These are phyloP conservation scores for Cucumis sativus DNA, from an alignment of 306 rosid species.

Conservation along the genomic window Cucumber_9930_V3 NC_026657.2:19772001-19772500, in stretches of 20 bases:
- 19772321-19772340: neutral
- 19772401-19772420: neutral
- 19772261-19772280: neutral
- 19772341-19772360: neutral
- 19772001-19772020: slow-evolving; percentile 84
- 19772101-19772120: slow-evolving; percentile 1
- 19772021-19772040: slow-evolving; percentile 94
- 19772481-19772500: neutral
- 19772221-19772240: neutral
- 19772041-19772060: slow-evolving; percentile 81
- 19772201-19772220: neutral
- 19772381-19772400: neutral
- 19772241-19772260: neutral
- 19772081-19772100: neutral
- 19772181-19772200: neutral
- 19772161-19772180: neutral
- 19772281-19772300: neutral
- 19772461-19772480: neutral
- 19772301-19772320: neutral
- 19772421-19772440: neutral
- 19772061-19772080: neutral
- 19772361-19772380: neutral
- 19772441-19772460: neutral
- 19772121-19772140: neutral
- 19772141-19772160: neutral